Conservation (phyloP, 805 yeast genomes). For the Vanderwaltozyma yarrowii region DNA sequence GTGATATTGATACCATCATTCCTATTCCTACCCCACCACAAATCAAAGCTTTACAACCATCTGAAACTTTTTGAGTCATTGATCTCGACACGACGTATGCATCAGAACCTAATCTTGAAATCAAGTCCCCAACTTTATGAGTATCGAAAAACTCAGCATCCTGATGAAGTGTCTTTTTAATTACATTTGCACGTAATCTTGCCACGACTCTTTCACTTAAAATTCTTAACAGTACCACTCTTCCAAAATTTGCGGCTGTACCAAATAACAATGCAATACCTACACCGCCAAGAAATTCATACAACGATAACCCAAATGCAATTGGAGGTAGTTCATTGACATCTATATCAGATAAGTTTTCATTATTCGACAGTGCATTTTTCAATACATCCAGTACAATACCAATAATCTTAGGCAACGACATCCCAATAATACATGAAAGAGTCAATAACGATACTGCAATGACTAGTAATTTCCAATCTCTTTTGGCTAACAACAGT, state of each 20-base stretch:
- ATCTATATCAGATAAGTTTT: conserved; percentile 1
- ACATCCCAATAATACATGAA: conserved; percentile 42
- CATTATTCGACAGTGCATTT: not conserved
- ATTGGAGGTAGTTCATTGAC: conserved; percentile 4
- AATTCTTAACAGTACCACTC: conserved; percentile 41
- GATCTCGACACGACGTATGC: conserved; percentile 83
- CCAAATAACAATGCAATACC: conserved; percentile 54
- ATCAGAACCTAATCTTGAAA: conserved; percentile 82
- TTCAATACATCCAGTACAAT: conserved; percentile 39
- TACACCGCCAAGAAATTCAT: conserved; percentile 49
- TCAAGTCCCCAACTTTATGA: conserved; percentile 90
- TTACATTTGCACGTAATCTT: conserved; percentile 64
- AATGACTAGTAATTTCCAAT: conserved; percentile 33
- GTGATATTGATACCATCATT: conserved; percentile 83
- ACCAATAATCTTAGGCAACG: conserved; percentile 48
- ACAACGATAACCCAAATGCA: conserved; percentile 18
- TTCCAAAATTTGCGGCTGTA: conserved; percentile 60
- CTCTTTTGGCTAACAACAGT: conserved; percentile 35
- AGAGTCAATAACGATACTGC: conserved; percentile 37
- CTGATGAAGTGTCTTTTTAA: conserved; percentile 69
- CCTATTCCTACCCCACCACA: conserved; percentile 78
- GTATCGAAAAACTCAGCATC: conserved; percentile 90
- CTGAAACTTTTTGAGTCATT: conserved; percentile 82
- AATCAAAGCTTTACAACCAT: conserved; percentile 75
- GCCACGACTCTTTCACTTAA: conserved; percentile 86